Base-by-base conservation (phyloP, 2,329 filamentous ascomycete species). In the Aspergillus candidus region DNA sequence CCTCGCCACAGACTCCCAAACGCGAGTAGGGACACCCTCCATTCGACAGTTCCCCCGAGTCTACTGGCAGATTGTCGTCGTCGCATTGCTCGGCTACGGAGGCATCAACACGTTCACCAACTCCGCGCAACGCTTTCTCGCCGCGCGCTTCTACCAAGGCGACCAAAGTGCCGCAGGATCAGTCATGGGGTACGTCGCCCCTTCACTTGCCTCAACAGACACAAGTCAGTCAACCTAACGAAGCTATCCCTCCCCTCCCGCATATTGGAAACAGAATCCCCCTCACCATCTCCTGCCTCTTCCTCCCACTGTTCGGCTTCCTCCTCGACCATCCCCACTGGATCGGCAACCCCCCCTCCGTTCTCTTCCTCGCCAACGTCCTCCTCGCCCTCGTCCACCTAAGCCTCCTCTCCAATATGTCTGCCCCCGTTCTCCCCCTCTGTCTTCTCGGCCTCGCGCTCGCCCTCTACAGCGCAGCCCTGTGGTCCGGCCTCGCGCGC, bases 91-190 rank as follows among this genome's bases (percentile, higher is more conserved):
- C 6, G 34, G 38, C 38, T 45, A 45, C 15, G 38, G 38, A 32
- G 36, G 33, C 13, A 6, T 38, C 8, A 40, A 40, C 27, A 40
- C 43, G 12, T 45, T 45, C 38, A 29, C 38, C 11, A 45, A 45
- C 18, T 45, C 43, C 11, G 43, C 38, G 13, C 43, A 45, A 12
- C 43, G 43, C n/a, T 41, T 45, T 11, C 15, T 45, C 13, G 43
- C 43, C 10, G 11, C 10, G 5, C 29, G 30, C 6, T 45, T 41
- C 18, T 45, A 45, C 11, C 11, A 37, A 32, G 33, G 32, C 2
- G 34, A 45, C 12, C 43, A 45, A 12, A 32, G 15, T 4, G 27
- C 33, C 10, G 43, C 43, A 7, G 43, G 43, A 6, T 29, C 18
- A 18, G 38, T 35, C 4, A 15, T 45, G 30, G 36, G 41, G 41